Evolutionary conservation across 2,329 filamentous ascomycete genomes (phyloP).

Genomic region (Taxawa tesnikishii): DNA sequence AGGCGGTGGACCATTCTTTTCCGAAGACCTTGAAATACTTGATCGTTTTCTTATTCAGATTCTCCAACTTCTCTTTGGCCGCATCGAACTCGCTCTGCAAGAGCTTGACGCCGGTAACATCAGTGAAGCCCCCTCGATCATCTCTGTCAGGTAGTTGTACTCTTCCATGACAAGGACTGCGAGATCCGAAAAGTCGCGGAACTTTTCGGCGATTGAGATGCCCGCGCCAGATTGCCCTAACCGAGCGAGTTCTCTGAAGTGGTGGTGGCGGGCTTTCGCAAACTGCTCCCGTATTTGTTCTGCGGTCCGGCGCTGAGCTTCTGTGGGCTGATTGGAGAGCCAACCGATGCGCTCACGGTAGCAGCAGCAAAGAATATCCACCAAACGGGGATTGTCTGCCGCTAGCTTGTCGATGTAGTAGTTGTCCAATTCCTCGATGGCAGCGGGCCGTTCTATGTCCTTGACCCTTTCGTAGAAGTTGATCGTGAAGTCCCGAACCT

Average conservation of each 20-base stretch:
- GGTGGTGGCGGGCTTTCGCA: constrained; percentile 26
- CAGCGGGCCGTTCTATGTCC: constrained; percentile 17
- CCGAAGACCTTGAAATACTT: constrained; percentile 52
- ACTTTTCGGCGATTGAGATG: constrained; percentile 49
- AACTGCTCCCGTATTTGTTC: constrained; percentile 32
- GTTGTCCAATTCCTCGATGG: constrained; percentile 18
- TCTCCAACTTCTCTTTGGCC: constrained; percentile 33
- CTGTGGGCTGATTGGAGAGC: constrained; percentile 40
- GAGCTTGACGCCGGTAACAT: constrained; percentile 1
- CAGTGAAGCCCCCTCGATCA: constrained; percentile 19
- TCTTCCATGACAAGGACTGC: constrained; percentile 39
- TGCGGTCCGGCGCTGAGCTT: constrained; percentile 35
- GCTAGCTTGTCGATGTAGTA: constrained; percentile 35
- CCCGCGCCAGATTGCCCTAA: constrained; percentile 46
- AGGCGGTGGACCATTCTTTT: constrained; percentile 57
- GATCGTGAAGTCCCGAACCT: constrained; percentile 27
- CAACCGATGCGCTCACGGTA: constrained; percentile 49
- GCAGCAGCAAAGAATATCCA: constrained; percentile 45
- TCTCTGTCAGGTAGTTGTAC: constrained; percentile 25
- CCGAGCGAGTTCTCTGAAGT: constrained; percentile 27
- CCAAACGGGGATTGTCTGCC: constrained; percentile 38
- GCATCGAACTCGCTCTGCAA: constrained; percentile 19
- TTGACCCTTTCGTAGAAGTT: constrained; percentile 23
- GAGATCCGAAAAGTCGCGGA: constrained; percentile 50
- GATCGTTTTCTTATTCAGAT: constrained; percentile 26